These are phyloP conservation scores for Dendrobium catenatum DNA, from an alignment of 106 monocot genomes.

Conservation along the genomic window DNA sequence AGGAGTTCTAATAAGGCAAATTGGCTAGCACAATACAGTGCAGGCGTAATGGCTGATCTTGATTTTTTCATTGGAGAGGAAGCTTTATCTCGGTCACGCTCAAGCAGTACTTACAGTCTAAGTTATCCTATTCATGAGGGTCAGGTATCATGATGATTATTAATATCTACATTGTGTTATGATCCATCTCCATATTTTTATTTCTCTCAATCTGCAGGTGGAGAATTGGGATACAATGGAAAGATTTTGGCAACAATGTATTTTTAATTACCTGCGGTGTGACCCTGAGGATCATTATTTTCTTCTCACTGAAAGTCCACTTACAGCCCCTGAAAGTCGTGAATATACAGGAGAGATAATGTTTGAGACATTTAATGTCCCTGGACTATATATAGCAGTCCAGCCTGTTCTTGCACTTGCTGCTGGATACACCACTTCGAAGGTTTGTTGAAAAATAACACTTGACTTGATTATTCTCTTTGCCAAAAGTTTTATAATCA, in stretches of 20 bases:
- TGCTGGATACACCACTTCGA: constrained; percentile 69
- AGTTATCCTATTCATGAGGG: constrained; percentile 70
- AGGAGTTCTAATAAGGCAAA: constrained; percentile 56
- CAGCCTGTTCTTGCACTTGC: constrained; percentile 88
- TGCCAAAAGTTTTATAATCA: not conserved
- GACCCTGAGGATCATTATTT: constrained; percentile 93
- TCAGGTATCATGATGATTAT: constrained; percentile 38
- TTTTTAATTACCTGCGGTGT: constrained; percentile 83
- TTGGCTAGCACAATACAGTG: constrained; percentile 79
- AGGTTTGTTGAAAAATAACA: constrained; percentile 38
- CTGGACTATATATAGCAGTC: constrained; percentile 83
- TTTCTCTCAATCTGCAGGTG: constrained; percentile 33
- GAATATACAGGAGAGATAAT: constrained; percentile 88
- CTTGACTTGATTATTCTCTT: not conserved
- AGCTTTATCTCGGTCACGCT: constrained; percentile 57
- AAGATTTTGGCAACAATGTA: constrained; percentile 89
- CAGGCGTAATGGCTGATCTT: constrained; percentile 94
- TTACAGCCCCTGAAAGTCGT: constrained; percentile 76
- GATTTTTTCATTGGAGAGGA: constrained; percentile 91
- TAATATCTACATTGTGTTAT: not conserved
- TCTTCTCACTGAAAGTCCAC: constrained; percentile 81
- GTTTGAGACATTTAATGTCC: constrained; percentile 94
- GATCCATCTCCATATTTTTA: not conserved
- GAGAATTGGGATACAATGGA: constrained; percentile 94
- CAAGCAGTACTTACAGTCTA: constrained; percentile 71